phyloP scores from a whole-genome alignment of 352 stramenopile species.

The Phytophthora sojae region DNA sequence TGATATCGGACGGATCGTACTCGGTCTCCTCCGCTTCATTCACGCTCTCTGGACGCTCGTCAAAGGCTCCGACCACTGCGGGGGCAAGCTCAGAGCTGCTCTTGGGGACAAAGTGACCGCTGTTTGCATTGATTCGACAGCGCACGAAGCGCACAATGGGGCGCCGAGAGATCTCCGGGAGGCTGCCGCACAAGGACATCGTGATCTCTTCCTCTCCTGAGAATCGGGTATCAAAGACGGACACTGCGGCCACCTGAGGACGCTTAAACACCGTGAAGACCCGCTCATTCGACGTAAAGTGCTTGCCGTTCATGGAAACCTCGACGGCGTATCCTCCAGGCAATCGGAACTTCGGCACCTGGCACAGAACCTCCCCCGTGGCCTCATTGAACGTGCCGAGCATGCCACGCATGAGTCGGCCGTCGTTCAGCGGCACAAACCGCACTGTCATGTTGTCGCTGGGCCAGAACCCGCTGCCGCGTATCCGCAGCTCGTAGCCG shows the following conservation, averaged over 20 bases:
- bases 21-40: slow-evolving; percentile 27
- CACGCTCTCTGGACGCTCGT: slow-evolving; percentile 19
- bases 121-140: slow-evolving; percentile 26
- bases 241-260: slow-evolving; percentile 48
- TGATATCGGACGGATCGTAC: slow-evolving; percentile 22
- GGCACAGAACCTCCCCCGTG: slow-evolving; percentile 65
- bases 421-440: slow-evolving; percentile 73
- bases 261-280: slow-evolving; percentile 67
- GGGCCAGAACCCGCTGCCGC: slow-evolving; percentile 79
- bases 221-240: slow-evolving; percentile 48
- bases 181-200: slow-evolving; percentile 47
- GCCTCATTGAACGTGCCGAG: slow-evolving; percentile 49
- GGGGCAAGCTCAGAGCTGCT: not conserved
- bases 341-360: slow-evolving; percentile 69
- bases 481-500: slow-evolving; percentile 68
- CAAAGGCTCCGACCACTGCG: slow-evolving; percentile 20
- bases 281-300: slow-evolving; percentile 73
- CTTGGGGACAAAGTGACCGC: slow-evolving; percentile 4
- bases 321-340: slow-evolving; percentile 71
- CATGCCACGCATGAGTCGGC: slow-evolving; percentile 54
- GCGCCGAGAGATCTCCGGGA: slow-evolving; percentile 43
- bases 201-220: slow-evolving; percentile 40
- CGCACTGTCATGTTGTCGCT: slow-evolving; percentile 82
- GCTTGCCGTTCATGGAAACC: slow-evolving; percentile 82
- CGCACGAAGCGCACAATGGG: slow-evolving; percentile 53